Evolutionary conservation across 768 basidiomycete genomes (phyloP), one percentile per base, ranked within the genome.

Genomic region (Asterophora parasitica): DNA sequence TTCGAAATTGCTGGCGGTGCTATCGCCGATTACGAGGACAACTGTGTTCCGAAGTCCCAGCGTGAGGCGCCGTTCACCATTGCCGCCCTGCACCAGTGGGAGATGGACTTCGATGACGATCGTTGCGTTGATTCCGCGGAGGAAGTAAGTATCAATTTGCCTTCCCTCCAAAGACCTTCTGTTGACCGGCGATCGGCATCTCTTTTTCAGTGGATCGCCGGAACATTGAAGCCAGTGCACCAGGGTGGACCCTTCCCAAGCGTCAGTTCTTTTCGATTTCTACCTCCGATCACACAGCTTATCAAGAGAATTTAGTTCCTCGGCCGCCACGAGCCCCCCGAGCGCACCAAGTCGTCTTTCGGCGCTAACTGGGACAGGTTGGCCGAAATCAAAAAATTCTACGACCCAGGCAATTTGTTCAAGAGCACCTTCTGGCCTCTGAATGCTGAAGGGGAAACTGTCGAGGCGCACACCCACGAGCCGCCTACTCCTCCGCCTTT

Each of bases 21-120:
- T 1, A 76, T 90, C 33, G 62, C 65, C 0, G 90, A 92, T 61
- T 80, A 78, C 49, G 83, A 88, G 58, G 74, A 84, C 53, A 82
- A 74, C 10, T 89, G 87, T 55, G 65, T 92, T 11, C 89, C 91
- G 3, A 82, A 83, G 61, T 73, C 77, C 9, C 88, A 91, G 58
- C 82, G 92, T 40, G 77, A 91, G 62, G 85, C 88, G 0, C 63
- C 77, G 7, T 95, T 92, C 67, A 92, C 88, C 2, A 81, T 95
- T 45, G 87, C 89, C 2, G 92, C 92, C 13, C 72, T 94, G 19
- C 92, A 94, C 63, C 92, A 95, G 61, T 95, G 92, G 92, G 86
- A 89, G 51, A 84, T 92, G 69, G 78, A 83, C 26, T 68, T 86
- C 35, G 79, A 86, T 52, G 92, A 95, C 59, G 79, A 83, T 36